A percentile compares a stretch with the other conserved stretches of the same genome.
phyloP scores from a whole-genome alignment of 768 basidiomycete species.

The Paxillus rubicundulus region DNA sequence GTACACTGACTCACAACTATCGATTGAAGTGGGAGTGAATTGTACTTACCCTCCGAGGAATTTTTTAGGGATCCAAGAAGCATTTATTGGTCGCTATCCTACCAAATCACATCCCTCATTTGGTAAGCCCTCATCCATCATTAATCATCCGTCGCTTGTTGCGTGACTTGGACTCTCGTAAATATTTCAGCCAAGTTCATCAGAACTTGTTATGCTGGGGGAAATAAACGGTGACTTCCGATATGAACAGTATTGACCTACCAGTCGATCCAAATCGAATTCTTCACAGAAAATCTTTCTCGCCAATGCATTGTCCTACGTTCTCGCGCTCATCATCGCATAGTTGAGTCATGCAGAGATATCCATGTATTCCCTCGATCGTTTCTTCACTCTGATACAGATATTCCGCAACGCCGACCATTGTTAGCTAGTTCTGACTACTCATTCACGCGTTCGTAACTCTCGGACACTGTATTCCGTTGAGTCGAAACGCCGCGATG shows the following conservation, averaged over 20 bases:
- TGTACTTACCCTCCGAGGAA: not conserved
- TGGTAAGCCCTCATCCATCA: conserved; percentile 12
- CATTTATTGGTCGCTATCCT: conserved; percentile 11
- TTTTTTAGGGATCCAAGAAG: not conserved
- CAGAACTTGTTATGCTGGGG: conserved; percentile 10
- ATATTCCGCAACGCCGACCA: conserved; percentile 3
- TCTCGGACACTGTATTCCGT: not conserved
- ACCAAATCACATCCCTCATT: conserved; percentile 17
- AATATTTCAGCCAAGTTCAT: too few species aligned
- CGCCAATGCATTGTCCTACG: not conserved
- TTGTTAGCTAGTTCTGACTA: conserved; percentile 21
- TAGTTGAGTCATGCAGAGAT: not conserved
- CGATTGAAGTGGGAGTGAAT: conserved; percentile 3
- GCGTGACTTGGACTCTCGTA: not conserved
- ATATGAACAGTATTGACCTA: conserved; percentile 5
- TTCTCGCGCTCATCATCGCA: not conserved
- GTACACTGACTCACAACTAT: conserved; percentile 1
- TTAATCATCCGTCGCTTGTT: not conserved
- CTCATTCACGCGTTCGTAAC: conserved; percentile 2
- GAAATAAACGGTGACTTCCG: conserved; percentile 10
- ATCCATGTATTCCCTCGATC: not conserved
- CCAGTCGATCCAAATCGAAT: not conserved
- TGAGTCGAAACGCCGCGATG: not conserved
- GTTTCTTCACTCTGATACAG: not conserved
- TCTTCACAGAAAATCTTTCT: not conserved